Base-by-base conservation (phyloP, 192 early-diverging fungal species). In the Gamsiella multidivaricata region DNA sequence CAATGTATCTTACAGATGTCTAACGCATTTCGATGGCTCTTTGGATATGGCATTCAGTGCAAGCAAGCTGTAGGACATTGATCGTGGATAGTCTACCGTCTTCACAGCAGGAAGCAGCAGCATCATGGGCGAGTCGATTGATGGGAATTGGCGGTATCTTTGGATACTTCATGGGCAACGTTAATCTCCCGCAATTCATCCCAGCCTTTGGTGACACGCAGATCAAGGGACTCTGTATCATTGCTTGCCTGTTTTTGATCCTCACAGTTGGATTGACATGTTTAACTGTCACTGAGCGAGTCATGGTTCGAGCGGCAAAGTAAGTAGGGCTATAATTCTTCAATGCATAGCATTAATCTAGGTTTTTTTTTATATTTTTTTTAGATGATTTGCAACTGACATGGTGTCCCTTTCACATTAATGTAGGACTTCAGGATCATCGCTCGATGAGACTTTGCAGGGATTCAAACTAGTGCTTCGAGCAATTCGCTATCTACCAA, bases 111-210 rank as follows among this genome's bases (percentile, higher is more conserved):
- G 92, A 94, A 8, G 72, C 82, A 10, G 95, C 91, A 49, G 96
- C 91, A 15, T 91, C 93, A 4, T 96, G 93, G 92, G 95, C 94
- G 1, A 89, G 91, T 33, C 87, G 92, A 34, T 94, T 98, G 88
- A 87, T 95, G 51, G 93, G 93, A 3, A 50, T 96, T 9, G 97
- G 96, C 12, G 96, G 92, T 52, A 88, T 94, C 2, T 66, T 87
- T 3, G 97, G 96, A 9, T 99, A 96, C 70, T 91, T 96, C 64
- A 90, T 94, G 86, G 96, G 96, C 5, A 96, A 90, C 54, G 73
- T 94, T 43, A 88, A 99, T 79, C 84, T 98, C 7, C 86, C 84
- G 7, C 55, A 50, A 5, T 33, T 88, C 17, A 84, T 97, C 45
- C 91, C 91, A 28, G 84, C 89, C 41, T 83, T 96, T 60, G 94